A percentile compares a stretch with the other conserved stretches of the same genome.
These are phyloP conservation scores for Paxillus ammoniavirescens DNA, from an alignment of 768 basidiomycete species.

Conservation along the genomic window DNA sequence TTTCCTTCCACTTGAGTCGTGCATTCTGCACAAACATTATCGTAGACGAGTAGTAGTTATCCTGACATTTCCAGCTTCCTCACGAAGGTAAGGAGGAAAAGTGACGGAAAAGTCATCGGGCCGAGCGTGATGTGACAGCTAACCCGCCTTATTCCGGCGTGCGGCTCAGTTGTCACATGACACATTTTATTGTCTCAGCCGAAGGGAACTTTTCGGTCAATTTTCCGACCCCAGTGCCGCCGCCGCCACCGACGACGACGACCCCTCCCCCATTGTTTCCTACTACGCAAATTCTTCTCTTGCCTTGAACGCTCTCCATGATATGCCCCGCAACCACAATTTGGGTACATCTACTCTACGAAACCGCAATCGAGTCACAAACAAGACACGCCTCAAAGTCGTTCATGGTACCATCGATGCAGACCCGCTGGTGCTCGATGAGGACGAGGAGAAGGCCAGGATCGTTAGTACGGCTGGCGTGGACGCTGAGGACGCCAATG, in stretches of 20 bases:
- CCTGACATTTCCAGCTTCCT: background rate
- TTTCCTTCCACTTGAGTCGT: background rate
- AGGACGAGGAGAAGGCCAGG: constrained; percentile 84
- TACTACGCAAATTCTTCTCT: constrained; percentile 38
- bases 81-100: too few species aligned
- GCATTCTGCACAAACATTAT: background rate
- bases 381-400: constrained; percentile 88
- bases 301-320: constrained; percentile 57
- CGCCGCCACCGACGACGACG: constrained; percentile 51
- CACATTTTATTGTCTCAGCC: constrained; percentile 44
- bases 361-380: constrained; percentile 88
- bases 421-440: constrained; percentile 76
- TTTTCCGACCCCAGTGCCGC: constrained; percentile 59
- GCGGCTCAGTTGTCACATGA: constrained; percentile 19
- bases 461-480: constrained; percentile 83
- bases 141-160: too few species aligned
- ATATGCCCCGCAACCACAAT: constrained; percentile 83
- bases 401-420: constrained; percentile 79
- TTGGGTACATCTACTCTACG: constrained; percentile 75
- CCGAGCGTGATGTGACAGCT: too few species aligned
- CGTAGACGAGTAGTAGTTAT: constrained; percentile 8
- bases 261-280: constrained; percentile 27
- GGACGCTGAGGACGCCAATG: constrained; percentile 91
- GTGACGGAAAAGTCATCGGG: background rate
- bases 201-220: constrained; percentile 61